A percentile compares a stretch with the other conserved stretches of the same genome.
Evolutionary conservation across 805 yeast genomes (phyloP).

Genomic region (Danielia reshetovae): DNA sequence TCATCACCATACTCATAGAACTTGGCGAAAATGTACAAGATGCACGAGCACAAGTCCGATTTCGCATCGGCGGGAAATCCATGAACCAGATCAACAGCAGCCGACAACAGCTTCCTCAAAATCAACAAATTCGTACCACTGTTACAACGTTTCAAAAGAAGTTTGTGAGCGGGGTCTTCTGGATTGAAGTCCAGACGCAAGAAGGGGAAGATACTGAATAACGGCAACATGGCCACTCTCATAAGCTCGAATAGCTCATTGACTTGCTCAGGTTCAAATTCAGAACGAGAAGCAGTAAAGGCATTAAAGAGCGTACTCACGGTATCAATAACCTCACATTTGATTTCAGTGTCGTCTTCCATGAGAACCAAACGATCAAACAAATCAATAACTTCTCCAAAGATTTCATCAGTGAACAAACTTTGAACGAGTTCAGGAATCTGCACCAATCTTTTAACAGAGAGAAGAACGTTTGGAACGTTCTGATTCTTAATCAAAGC

Average conservation of each 20-base stretch:
- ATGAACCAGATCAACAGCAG: conserved; percentile 58
- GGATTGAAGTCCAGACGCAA: conserved; percentile 44
- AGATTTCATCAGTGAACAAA: conserved; percentile 62
- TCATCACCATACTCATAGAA: conserved; percentile 45
- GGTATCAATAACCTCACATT: conserved; percentile 45
- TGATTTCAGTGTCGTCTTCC: conserved; percentile 58
- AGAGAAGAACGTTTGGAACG: conserved; percentile 48
- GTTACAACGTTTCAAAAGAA: conserved; percentile 25
- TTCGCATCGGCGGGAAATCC: conserved; percentile 61
- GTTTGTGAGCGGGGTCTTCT: conserved; percentile 21
- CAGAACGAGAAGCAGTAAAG: conserved; percentile 6
- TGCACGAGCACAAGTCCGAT: conserved; percentile 66
- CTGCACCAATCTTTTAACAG: conserved; percentile 47
- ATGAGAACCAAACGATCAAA: conserved; percentile 68
- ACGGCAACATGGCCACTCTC: conserved; percentile 61
- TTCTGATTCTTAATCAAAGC: conserved; percentile 50
- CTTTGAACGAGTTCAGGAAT: conserved; percentile 54
- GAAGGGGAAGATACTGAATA: conserved; percentile 58
- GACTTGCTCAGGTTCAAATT: conserved; percentile 24
- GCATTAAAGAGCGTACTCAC: conserved; percentile 28
- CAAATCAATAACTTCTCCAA: conserved; percentile 71
- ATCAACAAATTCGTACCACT: conserved; percentile 37
- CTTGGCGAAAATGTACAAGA: conserved; percentile 58
- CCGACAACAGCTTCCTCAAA: conserved; percentile 46
- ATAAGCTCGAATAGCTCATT: conserved; percentile 81